Percentiles rank a stretch among this genome's conserved stretches.
Evolutionary conservation across 176 grass and related monocot species (phyloP).

Genomic region (Aegilops bicornis): DNA sequence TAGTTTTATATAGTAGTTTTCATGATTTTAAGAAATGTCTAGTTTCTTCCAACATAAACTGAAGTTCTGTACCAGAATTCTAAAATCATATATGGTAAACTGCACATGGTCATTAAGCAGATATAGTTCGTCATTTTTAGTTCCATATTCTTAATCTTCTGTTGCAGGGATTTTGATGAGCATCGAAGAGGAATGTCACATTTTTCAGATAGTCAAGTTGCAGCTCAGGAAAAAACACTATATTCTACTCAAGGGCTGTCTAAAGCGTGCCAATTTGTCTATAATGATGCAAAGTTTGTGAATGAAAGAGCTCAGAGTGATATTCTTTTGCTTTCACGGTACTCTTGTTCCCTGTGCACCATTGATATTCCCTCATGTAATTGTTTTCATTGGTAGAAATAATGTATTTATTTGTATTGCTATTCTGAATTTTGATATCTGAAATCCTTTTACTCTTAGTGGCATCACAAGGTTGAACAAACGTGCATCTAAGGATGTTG

Average conservation of each 20-base stretch:
- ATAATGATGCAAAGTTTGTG: slow-evolving; percentile 98
- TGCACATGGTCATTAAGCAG: neutral
- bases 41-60: neutral
- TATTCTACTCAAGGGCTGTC: slow-evolving; percentile 63
- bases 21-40: neutral
- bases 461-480: slow-evolving; percentile 91
- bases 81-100: neutral
- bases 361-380: neutral
- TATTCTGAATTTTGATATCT: slow-evolving; percentile 23
- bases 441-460: slow-evolving; percentile 40
- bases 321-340: slow-evolving; percentile 93
- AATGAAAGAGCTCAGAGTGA: slow-evolving; percentile 96
- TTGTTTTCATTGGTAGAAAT: neutral
- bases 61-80: neutral
- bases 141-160: slow-evolving; percentile 1
- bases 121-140: neutral
- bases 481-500: slow-evolving; percentile 88
- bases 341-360: slow-evolving; percentile 1
- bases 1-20: neutral
- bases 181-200: slow-evolving; percentile 36
- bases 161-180: slow-evolving; percentile 32
- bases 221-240: slow-evolving; percentile 29
- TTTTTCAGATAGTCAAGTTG: slow-evolving; percentile 40
- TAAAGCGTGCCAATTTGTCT: slow-evolving; percentile 82
- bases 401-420: neutral